Conservation (phyloP, 768 basidiomycete genomes). For the Lyophyllum atratum region DNA sequence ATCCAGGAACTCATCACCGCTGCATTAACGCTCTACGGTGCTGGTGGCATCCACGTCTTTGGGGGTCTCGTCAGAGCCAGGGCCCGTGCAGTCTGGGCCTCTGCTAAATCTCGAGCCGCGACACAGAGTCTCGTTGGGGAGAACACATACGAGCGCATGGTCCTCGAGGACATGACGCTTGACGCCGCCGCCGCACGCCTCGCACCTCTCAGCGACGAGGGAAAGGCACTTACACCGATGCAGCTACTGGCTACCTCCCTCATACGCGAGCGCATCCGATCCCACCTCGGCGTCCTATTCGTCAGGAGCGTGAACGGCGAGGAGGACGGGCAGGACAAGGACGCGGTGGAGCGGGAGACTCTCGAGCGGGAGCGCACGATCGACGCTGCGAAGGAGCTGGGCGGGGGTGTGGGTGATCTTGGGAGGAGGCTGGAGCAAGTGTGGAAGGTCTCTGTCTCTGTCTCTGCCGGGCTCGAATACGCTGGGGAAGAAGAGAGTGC, state of each 20-base stretch:
- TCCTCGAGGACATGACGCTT: conserved; percentile 51
- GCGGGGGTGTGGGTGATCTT: conserved; percentile 55
- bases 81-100: conserved; percentile 42
- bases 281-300: conserved; percentile 57
- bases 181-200: conserved; percentile 54
- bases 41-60: conserved; percentile 26
- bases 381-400: conserved; percentile 62
- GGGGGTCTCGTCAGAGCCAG: conserved; percentile 37
- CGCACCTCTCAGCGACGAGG: conserved; percentile 12
- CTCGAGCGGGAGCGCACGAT: conserved; percentile 49
- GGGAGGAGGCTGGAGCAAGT: conserved; percentile 58
- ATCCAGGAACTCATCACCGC: conserved; percentile 57
- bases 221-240: conserved; percentile 34
- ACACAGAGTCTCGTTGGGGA: conserved; percentile 20
- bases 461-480: too few relatives aligned
- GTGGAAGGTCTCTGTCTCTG: conserved; percentile 43
- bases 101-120: conserved; percentile 17
- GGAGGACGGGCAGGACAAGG: conserved; percentile 26
- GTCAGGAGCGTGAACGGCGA: conserved; percentile 39
- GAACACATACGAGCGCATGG: conserved; percentile 54
- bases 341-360: conserved; percentile 31
- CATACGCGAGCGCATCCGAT: conserved; percentile 52
- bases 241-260: conserved; percentile 51
- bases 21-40: conserved; percentile 51
- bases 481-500: conserved; percentile 30